These are phyloP conservation scores for Zancudomyces culisetae DNA, from an alignment of 371 early-diverging fungal species.

Conservation along the genomic window DNA sequence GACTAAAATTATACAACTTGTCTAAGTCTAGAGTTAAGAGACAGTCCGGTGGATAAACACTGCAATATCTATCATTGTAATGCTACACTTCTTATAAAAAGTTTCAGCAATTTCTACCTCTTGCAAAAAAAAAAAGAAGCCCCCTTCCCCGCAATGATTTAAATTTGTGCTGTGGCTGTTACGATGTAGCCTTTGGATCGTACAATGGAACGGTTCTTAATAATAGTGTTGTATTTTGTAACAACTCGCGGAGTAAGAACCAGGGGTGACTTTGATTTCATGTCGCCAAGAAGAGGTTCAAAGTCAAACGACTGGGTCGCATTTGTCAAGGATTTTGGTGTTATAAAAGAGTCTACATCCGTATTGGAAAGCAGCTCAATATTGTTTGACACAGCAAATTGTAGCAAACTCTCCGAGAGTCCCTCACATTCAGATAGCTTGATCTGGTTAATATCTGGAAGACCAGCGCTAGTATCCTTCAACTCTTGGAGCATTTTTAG, in stretches of 20 bases:
- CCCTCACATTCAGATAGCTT: neutral
- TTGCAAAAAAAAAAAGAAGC: too few species aligned
- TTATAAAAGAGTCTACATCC: neutral
- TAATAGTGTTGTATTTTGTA: neutral
- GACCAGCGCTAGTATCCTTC: neutral
- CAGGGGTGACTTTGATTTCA: neutral
- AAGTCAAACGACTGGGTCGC: neutral
- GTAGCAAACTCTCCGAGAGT: neutral
- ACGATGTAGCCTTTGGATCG: constrained; percentile 1
- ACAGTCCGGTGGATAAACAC: too few species aligned
- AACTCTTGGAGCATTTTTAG: neutral
- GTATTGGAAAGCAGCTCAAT: neutral
- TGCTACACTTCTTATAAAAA: too few species aligned
- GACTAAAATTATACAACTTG: too few species aligned
- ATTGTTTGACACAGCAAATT: neutral
- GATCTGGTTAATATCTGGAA: constrained; percentile 1
- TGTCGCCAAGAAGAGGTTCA: neutral
- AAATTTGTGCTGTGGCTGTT: neutral
- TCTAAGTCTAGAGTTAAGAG: too few species aligned
- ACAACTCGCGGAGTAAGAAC: neutral
- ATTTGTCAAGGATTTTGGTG: neutral
- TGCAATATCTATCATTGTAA: too few species aligned
- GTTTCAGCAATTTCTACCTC: too few species aligned
- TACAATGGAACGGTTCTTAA: neutral
- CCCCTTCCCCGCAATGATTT: too few species aligned